phyloP scores from a whole-genome alignment of 2,329 filamentous ascomycete species.

The Beauveria asiatica region DNA sequence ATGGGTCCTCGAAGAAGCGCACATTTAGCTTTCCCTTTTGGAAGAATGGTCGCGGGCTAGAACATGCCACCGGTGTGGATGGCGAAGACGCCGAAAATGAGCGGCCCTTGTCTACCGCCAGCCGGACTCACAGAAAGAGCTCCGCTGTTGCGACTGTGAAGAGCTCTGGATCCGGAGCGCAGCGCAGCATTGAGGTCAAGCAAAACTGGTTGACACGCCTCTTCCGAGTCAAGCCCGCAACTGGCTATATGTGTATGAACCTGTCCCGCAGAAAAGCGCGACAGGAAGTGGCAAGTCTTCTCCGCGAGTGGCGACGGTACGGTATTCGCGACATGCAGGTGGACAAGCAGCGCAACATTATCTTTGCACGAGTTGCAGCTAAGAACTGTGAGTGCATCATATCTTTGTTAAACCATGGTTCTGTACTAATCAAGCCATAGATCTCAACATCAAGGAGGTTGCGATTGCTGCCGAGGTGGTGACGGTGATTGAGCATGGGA shows the following conservation, averaged over 20 bases:
- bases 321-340: conserved; percentile 74
- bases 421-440: conserved; percentile 32
- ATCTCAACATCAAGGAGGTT: conserved; percentile 77
- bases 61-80: conserved; percentile 13
- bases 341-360: conserved; percentile 69
- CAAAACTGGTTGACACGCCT: conserved; percentile 86
- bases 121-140: conserved; percentile 13
- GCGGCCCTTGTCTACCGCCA: not conserved
- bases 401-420: not conserved
- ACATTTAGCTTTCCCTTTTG: conserved; percentile 47
- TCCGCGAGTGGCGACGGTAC: conserved; percentile 72
- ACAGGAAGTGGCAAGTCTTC: conserved; percentile 64
- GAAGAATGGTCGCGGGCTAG: conserved; percentile 39
- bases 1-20: conserved; percentile 37
- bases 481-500: conserved; percentile 79
- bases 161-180: conserved; percentile 28
- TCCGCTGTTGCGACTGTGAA: conserved; percentile 21
- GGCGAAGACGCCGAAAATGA: conserved; percentile 1
- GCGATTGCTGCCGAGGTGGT: conserved; percentile 81
- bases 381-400: conserved; percentile 61
- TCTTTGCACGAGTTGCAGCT: conserved; percentile 68
- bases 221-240: conserved; percentile 80
- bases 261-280: conserved; percentile 61
- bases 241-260: conserved; percentile 64
- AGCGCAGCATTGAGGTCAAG: conserved; percentile 54